Base-by-base conservation (phyloP, 1,139 yeast species). In the Zygoascus meyerae region DNA sequence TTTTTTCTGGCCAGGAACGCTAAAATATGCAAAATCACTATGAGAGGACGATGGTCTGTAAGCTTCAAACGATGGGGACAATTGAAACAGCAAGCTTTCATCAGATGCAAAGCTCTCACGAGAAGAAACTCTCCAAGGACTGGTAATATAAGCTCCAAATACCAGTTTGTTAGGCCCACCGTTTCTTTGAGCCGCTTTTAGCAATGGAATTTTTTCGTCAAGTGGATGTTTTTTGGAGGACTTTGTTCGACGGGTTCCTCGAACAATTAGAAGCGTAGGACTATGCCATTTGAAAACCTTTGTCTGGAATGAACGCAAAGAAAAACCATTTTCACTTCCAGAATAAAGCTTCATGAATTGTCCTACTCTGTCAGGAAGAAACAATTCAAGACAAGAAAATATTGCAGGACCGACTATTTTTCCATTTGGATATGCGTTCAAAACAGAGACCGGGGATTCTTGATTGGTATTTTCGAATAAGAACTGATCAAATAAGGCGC, bases 231-330 rank as follows among this genome's bases (percentile, higher is more conserved):
- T 58, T 58, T 36, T 55, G 47, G 45, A 58, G 10, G 46, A 43
- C 11, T 48, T 46, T n/a, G 45, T 42, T 6, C 39, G 47, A 3
- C 50, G 28, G 21, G 42, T 45, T 9, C 97, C 97, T 3, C 79
- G 75, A 0, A 90, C 72, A 0, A 90, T 53, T 10, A 90, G 55
- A 2, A 87, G 61, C 0, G 96, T 79, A 0, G 96, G 95, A 0
- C 95, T 95, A 55, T 78, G 80, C 96, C 97, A 90, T 60, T 87
- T 86, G 68, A 86, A 82, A 0, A 83, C 86, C 55, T 83, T 86
- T 52, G 83, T 77, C 64, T 90, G 95, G 50, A 90, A 74, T 0
- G 96, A 83, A 38, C 95, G 69, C 73, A 90, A 84, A 0, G 96
- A 86, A 60, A 85, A 90, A 1, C 97, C 97, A 17, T 81, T 73